Evolutionary conservation across 2,329 filamentous ascomycete species (phyloP), one percentile per base, ranked within the genome.

Genomic region (Sordariomycetes sp.): DNA sequence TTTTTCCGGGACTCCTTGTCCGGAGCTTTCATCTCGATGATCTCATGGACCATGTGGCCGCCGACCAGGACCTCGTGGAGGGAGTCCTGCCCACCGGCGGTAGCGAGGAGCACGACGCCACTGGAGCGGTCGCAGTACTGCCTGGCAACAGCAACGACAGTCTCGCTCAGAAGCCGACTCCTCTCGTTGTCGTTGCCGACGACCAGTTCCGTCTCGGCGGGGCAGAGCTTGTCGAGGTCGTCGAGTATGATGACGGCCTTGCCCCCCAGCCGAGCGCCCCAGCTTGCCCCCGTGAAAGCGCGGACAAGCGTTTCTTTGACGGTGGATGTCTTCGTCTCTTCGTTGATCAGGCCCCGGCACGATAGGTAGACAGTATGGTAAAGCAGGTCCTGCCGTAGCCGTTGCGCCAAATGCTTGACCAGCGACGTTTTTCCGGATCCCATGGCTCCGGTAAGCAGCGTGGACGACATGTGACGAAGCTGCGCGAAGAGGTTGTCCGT

Each of bases 181-280:
- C 93, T 83, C 20, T 90, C 90, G 66, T 99, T 97, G 64, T 97
- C 91, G 60, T 91, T 92, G 61, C 90, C 90, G 4, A 96, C 89
- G 70, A 97, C 90, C 14, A 99, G 79, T 69, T 99, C 94, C 0
- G 92, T 97, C 72, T 99, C 95, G 1, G 86, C 87, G 0, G 94
- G 93, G 67, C 93, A 97, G 1, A 99, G 78, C 66, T 90, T 90
- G 71, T 99, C 94, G 7, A 99, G 74, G 66, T 99, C 94, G 67
- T 99, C 94, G 1, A 99, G 77, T 54, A 99, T 83, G 22, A 99
- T 89, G 2, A 97, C 70, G 0, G 92, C 83, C 61, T 84, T 86
- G 4, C 94, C 94, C 24, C 91, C 92, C 0, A 94, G 79, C 60
- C 93, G 82, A 40, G 93, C 90, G 43, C 90, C 91, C 94, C 94